phyloP scores from a whole-genome alignment of 257 asterid species.

The Solanum ossicruentum region DNA sequence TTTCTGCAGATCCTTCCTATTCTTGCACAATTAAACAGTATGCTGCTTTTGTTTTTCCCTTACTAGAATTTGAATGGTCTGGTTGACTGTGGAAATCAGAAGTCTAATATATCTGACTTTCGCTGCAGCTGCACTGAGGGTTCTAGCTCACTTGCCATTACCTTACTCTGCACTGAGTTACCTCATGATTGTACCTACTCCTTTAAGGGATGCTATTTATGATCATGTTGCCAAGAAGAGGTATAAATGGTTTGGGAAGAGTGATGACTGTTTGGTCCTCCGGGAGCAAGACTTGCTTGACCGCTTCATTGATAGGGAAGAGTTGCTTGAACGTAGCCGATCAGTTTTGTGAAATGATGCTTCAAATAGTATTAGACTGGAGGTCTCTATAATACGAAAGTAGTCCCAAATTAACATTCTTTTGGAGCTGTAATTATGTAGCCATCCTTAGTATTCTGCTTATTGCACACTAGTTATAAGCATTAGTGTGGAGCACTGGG shows the following conservation, averaged over 20 bases:
- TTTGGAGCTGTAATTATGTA: background rate
- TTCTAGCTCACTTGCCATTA: constrained; percentile 60
- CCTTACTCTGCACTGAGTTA: constrained; percentile 59
- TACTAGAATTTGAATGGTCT: background rate
- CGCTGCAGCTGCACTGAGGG: constrained; percentile 76
- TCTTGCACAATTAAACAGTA: background rate
- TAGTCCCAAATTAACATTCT: background rate
- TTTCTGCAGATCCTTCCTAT: background rate
- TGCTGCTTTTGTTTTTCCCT: background rate
- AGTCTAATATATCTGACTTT: background rate
- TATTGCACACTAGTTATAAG: background rate
- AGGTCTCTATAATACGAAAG: background rate
- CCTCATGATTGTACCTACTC: constrained; percentile 55
- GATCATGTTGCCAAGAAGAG: constrained; percentile 67
- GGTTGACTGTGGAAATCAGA: background rate
- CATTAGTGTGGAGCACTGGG: background rate
- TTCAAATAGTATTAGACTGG: background rate
- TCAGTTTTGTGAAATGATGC: constrained; percentile 3
- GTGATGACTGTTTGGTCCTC: constrained; percentile 59
- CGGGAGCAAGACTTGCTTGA: constrained; percentile 73
- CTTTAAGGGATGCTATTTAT: constrained; percentile 72
- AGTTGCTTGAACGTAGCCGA: constrained; percentile 43
- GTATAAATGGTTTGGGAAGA: constrained; percentile 76
- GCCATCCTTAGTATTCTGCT: background rate
- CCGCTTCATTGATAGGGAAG: constrained; percentile 80